Conservation (phyloP, 2,329 filamentous ascomycete species). For the Sporothrix protearum region DNA sequence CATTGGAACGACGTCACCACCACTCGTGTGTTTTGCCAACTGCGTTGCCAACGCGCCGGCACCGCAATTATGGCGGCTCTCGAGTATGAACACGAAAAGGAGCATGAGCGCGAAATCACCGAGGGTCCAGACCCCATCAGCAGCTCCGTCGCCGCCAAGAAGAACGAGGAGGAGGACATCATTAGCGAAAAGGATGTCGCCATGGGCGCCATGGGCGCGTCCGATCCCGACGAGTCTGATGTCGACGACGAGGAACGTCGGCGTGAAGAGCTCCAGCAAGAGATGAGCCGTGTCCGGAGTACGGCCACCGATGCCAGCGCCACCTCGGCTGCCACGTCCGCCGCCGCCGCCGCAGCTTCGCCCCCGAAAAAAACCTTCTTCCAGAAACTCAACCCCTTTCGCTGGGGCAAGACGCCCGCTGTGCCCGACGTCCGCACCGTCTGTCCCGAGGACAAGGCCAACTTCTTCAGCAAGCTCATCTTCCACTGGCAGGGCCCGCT, state of each 20-base stretch:
- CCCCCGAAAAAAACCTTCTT: slow-evolving; percentile 53
- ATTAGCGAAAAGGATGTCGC: slow-evolving; percentile 27
- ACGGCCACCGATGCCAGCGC: slow-evolving; percentile 53
- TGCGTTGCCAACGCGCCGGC: not conserved
- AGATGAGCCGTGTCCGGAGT: slow-evolving; percentile 47
- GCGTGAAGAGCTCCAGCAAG: slow-evolving; percentile 33
- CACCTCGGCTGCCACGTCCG: slow-evolving; percentile 35
- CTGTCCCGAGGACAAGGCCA: slow-evolving; percentile 69
- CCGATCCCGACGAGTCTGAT: slow-evolving; percentile 34
- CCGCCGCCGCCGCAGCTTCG: not conserved
- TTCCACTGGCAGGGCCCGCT: slow-evolving; percentile 90
- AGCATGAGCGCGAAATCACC: slow-evolving; percentile 27
- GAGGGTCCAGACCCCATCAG: slow-evolving; percentile 27
- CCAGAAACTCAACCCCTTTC: slow-evolving; percentile 58
- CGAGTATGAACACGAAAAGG: slow-evolving; percentile 26
- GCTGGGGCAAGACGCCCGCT: slow-evolving; percentile 55
- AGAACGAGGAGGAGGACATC: slow-evolving; percentile 25
- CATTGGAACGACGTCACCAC: not conserved
- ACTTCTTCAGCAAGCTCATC: slow-evolving; percentile 69
- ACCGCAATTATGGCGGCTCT: slow-evolving; percentile 17
- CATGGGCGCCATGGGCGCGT: slow-evolving; percentile 38
- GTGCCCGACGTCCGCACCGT: slow-evolving; percentile 51
- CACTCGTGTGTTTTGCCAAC: too few relatives aligned
- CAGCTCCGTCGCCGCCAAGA: slow-evolving; percentile 13
- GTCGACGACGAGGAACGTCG: slow-evolving; percentile 22